Conservation (phyloP, 805 yeast species). For the Clavispora carvajalis region DNA sequence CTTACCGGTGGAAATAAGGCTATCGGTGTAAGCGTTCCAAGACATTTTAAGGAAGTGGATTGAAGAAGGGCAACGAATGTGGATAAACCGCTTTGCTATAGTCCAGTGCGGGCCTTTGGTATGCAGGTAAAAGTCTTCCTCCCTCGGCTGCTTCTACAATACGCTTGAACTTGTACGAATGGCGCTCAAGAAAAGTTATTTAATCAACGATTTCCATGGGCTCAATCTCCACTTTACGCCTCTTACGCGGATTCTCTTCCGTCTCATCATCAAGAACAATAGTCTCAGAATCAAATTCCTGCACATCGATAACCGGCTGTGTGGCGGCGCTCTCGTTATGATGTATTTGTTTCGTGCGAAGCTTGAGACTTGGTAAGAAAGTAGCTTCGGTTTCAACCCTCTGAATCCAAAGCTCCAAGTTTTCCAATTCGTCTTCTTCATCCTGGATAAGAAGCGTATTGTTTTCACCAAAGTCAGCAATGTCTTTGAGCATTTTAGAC, state of each 20-base stretch:
- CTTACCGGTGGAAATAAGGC: conserved; percentile 76
- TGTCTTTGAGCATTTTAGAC: conserved; percentile 39
- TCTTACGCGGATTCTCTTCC: conserved; percentile 13
- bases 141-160: too few species aligned
- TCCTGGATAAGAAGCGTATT: conserved; percentile 68
- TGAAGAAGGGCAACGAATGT: background rate
- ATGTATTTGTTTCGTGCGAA: conserved; percentile 4
- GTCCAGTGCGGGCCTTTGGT: conserved; percentile 1
- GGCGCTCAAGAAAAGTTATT: background rate
- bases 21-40: conserved; percentile 85
- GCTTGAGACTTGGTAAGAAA: conserved; percentile 14
- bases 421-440: conserved; percentile 64
- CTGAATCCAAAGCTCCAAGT: conserved; percentile 56
- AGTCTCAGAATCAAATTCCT: conserved; percentile 2
- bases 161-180: too few species aligned
- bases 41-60: conserved; percentile 9
- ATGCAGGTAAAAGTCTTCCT: too few species aligned
- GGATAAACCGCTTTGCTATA: too few species aligned
- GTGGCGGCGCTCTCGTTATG: conserved; percentile 1
- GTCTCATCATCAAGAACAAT: conserved; percentile 8
- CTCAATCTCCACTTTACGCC: conserved; percentile 7
- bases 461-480: conserved; percentile 55
- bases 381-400: conserved; percentile 5
- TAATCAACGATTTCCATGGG: conserved; percentile 1
- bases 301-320: conserved; percentile 1